Percentiles rank a stretch among this genome's conserved stretches.
These are phyloP conservation scores for Orbilia oligospora DNA, from an alignment of 2,329 filamentous ascomycete genomes.

Conservation along the genomic window DNA sequence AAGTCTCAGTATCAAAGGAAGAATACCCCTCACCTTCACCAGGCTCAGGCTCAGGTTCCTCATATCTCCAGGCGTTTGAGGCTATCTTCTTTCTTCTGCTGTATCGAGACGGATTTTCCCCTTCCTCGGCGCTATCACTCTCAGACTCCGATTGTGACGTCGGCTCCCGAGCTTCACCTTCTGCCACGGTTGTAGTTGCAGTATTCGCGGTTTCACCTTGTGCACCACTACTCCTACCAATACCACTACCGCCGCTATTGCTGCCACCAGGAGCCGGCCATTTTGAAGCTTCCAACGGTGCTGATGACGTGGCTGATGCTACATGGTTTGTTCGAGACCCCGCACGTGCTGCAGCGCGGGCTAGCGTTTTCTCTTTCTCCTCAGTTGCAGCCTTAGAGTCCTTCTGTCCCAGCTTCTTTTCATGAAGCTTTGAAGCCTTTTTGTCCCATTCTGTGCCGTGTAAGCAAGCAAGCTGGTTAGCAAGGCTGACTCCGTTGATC, in stretches of 20 bases:
- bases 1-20: constrained; percentile 42
- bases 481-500: not conserved
- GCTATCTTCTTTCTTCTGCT: constrained; percentile 61
- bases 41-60: constrained; percentile 75
- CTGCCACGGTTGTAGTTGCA: constrained; percentile 57
- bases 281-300: constrained; percentile 57
- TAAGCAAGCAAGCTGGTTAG: constrained; percentile 28
- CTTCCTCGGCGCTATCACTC: constrained; percentile 31
- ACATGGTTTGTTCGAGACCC: constrained; percentile 50
- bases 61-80: constrained; percentile 74
- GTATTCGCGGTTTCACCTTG: constrained; percentile 49
- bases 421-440: constrained; percentile 63
- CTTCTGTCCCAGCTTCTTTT: constrained; percentile 62
- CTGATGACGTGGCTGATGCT: constrained; percentile 53
- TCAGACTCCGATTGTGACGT: constrained; percentile 57
- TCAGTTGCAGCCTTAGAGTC: constrained; percentile 59
- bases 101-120: constrained; percentile 58
- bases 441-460: constrained; percentile 63
- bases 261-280: constrained; percentile 39
- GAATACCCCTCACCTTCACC: constrained; percentile 68
- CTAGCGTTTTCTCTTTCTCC: constrained; percentile 62
- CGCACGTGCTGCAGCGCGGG: constrained; percentile 56
- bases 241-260: constrained; percentile 5
- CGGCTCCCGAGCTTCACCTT: constrained; percentile 50
- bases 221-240: constrained; percentile 31